Base-by-base conservation (phyloP, 2,329 filamentous ascomycete species). In the Colletotrichum coccodes region DNA sequence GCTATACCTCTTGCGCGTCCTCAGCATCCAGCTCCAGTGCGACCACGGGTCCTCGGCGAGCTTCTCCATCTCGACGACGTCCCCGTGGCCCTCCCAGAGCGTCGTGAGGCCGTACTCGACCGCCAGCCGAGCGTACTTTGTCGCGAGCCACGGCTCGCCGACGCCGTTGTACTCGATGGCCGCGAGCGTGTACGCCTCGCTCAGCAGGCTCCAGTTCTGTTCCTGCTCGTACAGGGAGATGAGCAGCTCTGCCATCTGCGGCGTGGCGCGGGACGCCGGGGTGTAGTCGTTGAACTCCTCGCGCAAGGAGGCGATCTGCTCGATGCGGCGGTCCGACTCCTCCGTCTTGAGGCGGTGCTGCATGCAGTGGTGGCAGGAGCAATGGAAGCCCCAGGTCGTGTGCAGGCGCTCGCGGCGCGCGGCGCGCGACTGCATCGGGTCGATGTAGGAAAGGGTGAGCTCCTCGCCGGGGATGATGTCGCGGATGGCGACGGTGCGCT, bases 361-460 rank as follows among this genome's bases (percentile, higher is more conserved):
- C n/a, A 72, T 75, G 75, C 82, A 84, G 32, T 75, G 69, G 63
- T 78, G 75, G 74, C 82, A 84, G 32, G 76, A 72, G 75, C 82
- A 84, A 23, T 75, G 64, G 72, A 84, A 84, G 50, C 79, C 79
- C 82, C 82, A 84, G 6, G 73, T 76, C 16, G 59, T 23, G 26
- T 72, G 60, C n/a, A 83, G 74, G 40, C 75, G 73, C 9, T 67
- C 46, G n/a, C 75, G 67, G 5, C 82, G 79, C 68, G 70, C 34
- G 44, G 46, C 69, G n/a, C 76, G 75, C n/a, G 71, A 16, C 72
- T 76, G 72, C 26, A 79, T 61, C 21, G 78, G 79, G 75, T 80
- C 75, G 36, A 84, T 80, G 73, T 84, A 84, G 0, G 80, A 80
- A 60, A 84, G 73, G 18, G 80, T 82, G 58, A 84, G 76, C 73